Conservation (phyloP, 352 stramenopile species). For the Globisporangium nodosum region DNA sequence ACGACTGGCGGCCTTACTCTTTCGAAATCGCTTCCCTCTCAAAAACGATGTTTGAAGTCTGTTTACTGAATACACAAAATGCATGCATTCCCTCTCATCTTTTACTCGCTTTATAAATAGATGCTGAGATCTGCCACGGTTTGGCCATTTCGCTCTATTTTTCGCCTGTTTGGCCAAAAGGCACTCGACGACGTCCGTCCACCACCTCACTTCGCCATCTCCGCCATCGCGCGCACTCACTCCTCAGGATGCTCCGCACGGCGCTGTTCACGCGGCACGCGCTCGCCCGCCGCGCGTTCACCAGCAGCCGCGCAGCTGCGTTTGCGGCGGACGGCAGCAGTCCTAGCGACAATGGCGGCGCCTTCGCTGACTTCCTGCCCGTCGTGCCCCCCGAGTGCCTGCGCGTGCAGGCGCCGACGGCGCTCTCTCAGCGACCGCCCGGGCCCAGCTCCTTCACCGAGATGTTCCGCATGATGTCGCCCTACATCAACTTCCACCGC, state of each 20-base stretch:
- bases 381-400: constrained; percentile 76
- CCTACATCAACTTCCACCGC: constrained; percentile 97
- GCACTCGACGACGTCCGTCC: background rate
- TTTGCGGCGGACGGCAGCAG: background rate
- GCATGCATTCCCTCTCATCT: no score
- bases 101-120: no score
- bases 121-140: no score
- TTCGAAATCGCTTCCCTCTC: no score
- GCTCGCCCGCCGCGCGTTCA: constrained; percentile 1
- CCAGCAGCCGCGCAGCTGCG: constrained; percentile 2
- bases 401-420: constrained; percentile 37
- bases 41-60: no score
- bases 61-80: no score
- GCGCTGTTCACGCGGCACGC: background rate
- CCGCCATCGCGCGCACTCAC: background rate
- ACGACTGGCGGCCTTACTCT: no score
- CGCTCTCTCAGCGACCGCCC: constrained; percentile 15
- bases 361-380: constrained; percentile 57
- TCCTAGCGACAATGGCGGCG: constrained; percentile 1
- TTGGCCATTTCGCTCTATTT: no score
- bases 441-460: constrained; percentile 70
- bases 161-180: background rate
- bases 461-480: constrained; percentile 95
- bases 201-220: background rate
- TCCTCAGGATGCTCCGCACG: background rate